A percentile compares a stretch with the other conserved stretches of the same genome.
Conservation (phyloP, 495 filamentous ascomycete species). For the Penicillium crystallinum region DNA sequence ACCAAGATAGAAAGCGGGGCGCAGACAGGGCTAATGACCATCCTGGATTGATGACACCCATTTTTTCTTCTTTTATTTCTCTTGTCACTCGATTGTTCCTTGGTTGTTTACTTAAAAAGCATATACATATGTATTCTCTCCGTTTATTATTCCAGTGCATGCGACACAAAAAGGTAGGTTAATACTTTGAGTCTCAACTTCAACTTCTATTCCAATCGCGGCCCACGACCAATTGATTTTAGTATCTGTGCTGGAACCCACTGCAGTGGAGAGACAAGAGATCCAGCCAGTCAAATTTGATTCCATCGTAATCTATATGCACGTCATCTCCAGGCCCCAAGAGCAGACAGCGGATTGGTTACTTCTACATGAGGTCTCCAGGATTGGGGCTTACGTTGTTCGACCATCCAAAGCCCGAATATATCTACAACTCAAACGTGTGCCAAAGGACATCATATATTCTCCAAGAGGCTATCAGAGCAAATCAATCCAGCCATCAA, state of each 20-base stretch:
- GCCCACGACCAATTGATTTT: background rate
- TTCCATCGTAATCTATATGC: background rate
- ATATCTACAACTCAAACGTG: too few relatives aligned
- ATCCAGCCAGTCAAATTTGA: background rate
- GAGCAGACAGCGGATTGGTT: background rate
- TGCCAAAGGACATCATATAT: background rate
- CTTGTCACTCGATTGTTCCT: slow-evolving; percentile 10
- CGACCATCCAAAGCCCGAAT: too few relatives aligned
- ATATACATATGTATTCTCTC: slow-evolving; percentile 14
- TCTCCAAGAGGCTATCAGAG: background rate
- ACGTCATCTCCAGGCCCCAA: background rate
- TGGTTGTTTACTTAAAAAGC: slow-evolving; percentile 14
- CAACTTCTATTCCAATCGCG: background rate
- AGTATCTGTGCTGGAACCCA: background rate
- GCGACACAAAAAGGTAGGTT: too few relatives aligned
- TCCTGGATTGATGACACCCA: slow-evolving; percentile 15
- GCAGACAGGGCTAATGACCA: slow-evolving; percentile 19
- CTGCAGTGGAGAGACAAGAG: background rate
- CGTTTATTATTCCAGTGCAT: too few relatives aligned
- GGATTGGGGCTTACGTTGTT: too few relatives aligned
- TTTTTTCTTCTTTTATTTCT: background rate
- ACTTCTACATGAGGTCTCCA: background rate
- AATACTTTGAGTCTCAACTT: too few relatives aligned
- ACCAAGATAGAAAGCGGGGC: slow-evolving; percentile 13
- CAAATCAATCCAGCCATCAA: slow-evolving; percentile 1